phyloP scores from a whole-genome alignment of 768 basidiomycete genomes.

The Leccinum subgranulosum region DNA sequence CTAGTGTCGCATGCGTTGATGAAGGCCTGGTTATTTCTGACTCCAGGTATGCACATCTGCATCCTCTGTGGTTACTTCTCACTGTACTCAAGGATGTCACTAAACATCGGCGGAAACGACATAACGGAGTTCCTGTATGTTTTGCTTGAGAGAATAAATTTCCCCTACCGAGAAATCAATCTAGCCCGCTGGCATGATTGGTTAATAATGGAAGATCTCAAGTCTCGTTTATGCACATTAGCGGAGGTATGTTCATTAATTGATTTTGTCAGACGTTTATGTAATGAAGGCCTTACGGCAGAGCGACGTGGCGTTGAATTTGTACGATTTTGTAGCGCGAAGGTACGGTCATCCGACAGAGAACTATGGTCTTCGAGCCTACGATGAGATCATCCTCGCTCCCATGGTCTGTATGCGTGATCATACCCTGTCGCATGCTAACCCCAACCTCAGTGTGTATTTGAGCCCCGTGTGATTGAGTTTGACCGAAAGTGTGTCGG shows the following conservation, averaged over 20 bases:
- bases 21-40: conserved; percentile 88
- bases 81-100: conserved; percentile 51
- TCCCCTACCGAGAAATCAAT: conserved; percentile 86
- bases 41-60: conserved; percentile 59
- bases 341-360: conserved; percentile 70
- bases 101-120: conserved; percentile 93
- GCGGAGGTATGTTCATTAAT: conserved; percentile 62
- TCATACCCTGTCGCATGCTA: not conserved
- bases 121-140: conserved; percentile 87
- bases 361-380: conserved; percentile 87
- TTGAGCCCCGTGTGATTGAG: conserved; percentile 90
- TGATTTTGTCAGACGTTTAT: not conserved
- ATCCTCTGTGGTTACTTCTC: conserved; percentile 1
- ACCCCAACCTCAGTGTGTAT: conserved; percentile 61
- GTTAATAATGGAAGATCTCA: conserved; percentile 89
- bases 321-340: conserved; percentile 88
- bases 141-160: conserved; percentile 72
- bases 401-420: conserved; percentile 66
- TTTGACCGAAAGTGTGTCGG: conserved; percentile 73
- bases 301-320: conserved; percentile 86
- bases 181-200: conserved; percentile 80
- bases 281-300: conserved; percentile 31
- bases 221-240: conserved; percentile 78
- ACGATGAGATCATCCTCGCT: conserved; percentile 93
- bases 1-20: conserved; percentile 89